Evolutionary conservation across 768 basidiomycete genomes (phyloP), one percentile per base, ranked within the genome.

Genomic region (Trametes meyenii): DNA sequence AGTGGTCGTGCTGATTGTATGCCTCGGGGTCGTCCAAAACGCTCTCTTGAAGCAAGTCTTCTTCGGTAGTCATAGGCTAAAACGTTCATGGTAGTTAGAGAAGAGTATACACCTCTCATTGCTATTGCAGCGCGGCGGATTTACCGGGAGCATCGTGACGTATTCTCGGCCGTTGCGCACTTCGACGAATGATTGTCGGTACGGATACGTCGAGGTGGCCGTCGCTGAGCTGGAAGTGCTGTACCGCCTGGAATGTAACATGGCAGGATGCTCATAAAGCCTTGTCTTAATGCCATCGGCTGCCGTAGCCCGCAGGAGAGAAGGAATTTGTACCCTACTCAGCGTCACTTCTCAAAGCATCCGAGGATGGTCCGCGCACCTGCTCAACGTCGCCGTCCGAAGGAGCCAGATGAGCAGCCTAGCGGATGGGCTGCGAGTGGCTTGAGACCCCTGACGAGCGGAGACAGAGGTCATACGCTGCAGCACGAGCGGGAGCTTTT

Each of bases 61-160:
- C 66, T 36, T 62, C 66, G 7, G 66, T 64, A 3, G 63, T 59
- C 66, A 67, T 67, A 1, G 66, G 63, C 66, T 67, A 35, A 10
- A 13, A 7, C 21, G 46, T 5, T 33, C 11, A 23, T 2, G 19
- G 19, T 38, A 13, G 59, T 8, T 14, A 13, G 42, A 23, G 3
- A 42, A 12, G 40, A 4, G 46, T 10, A 11, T 21, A 48, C 24
- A 8, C 29, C 29, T 33, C 29, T 8, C 8, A 8, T 33, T 8
- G 29, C 29, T n/a, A n/a, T n/a, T 36, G n/a, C 36, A 23, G 19
- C 2, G 36, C n/a, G 26, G 21, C 19, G 33, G 19, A 33, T 51
- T 24, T 17, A 64, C 66, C 26, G 66, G 66, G 5, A 67, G 63
- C 57, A 67, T 61, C 16, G 52, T 55, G 24, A 67, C 48, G 51